These are phyloP conservation scores for Verticillium klebahnii DNA, from an alignment of 2,329 filamentous ascomycete species.

Conservation along the genomic window DNA sequence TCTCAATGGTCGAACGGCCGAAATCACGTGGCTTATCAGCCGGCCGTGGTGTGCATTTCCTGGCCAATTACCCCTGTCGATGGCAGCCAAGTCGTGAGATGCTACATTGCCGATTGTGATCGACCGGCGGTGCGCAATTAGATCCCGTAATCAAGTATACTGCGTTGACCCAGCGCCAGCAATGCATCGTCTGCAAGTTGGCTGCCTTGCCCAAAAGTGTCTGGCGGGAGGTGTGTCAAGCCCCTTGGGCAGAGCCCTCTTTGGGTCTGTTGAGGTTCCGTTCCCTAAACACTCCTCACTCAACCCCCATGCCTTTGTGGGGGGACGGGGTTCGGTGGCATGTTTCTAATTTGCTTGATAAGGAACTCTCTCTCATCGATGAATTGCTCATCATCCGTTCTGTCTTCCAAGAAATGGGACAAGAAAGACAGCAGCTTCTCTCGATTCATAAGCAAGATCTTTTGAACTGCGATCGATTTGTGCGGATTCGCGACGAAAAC, in stretches of 20 bases:
- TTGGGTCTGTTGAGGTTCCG: background rate
- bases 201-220: background rate
- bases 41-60: no score
- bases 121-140: no score
- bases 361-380: slow-evolving; percentile 96
- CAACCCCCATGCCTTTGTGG: slow-evolving; percentile 35
- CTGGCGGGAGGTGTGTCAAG: no score
- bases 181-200: background rate
- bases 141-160: no score
- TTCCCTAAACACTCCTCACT: background rate
- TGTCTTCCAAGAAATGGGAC: slow-evolving; percentile 86
- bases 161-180: background rate
- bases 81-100: no score
- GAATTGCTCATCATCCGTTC: slow-evolving; percentile 97
- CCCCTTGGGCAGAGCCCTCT: background rate
- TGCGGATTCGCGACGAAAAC: slow-evolving; percentile 98
- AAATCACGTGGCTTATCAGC: no score
- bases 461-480: slow-evolving; percentile 93
- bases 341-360: slow-evolving; percentile 83
- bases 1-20: no score
- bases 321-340: slow-evolving; percentile 54
- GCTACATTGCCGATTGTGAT: no score
- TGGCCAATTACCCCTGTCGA: no score
- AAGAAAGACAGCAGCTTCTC: slow-evolving; percentile 87
- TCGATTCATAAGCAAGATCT: slow-evolving; percentile 93